These are phyloP conservation scores for Arthrobotrys musiformis DNA, from an alignment of 2,329 filamentous ascomycete species.

Conservation along the genomic window DNA sequence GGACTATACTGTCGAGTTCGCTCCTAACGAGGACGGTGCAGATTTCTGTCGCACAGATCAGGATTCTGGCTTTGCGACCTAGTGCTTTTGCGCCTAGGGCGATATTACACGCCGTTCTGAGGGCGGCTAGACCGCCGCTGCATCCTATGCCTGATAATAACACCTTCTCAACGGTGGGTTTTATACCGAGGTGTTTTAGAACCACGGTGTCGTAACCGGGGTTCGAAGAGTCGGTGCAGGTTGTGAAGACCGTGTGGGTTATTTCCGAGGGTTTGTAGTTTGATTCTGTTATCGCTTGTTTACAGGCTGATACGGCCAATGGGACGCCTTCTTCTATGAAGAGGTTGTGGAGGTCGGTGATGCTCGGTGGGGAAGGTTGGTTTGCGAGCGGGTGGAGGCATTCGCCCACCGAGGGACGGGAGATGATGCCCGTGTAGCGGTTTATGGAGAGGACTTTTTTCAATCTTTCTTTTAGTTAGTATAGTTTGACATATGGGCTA, in stretches of 20 bases:
- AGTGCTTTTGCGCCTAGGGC: slow-evolving; percentile 72
- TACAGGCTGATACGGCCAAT: slow-evolving; percentile 69
- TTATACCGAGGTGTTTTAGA: slow-evolving; percentile 70
- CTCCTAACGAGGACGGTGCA: slow-evolving; percentile 72
- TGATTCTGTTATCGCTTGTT: slow-evolving; percentile 70
- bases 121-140: slow-evolving; percentile 71
- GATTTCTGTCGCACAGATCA: slow-evolving; percentile 74
- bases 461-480: too few species aligned
- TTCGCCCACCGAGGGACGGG: slow-evolving; percentile 71
- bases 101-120: slow-evolving; percentile 74
- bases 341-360: slow-evolving; percentile 68
- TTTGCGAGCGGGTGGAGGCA: slow-evolving; percentile 73
- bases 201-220: slow-evolving; percentile 76
- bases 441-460: slow-evolving; percentile 73
- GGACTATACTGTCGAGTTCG: slow-evolving; percentile 73
- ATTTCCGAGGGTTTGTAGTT: slow-evolving; percentile 68
- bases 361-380: slow-evolving; percentile 66
- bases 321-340: slow-evolving; percentile 71
- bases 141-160: slow-evolving; percentile 75
- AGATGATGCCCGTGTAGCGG: slow-evolving; percentile 73
- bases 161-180: slow-evolving; percentile 72
- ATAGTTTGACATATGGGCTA: too few species aligned
- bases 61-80: slow-evolving; percentile 70
- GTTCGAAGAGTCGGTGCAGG: slow-evolving; percentile 76
- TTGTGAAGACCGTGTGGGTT: slow-evolving; percentile 75